Base-by-base conservation (phyloP, 1,284 basidiomycete species). In the Cryptococcus amylolentus region DNA sequence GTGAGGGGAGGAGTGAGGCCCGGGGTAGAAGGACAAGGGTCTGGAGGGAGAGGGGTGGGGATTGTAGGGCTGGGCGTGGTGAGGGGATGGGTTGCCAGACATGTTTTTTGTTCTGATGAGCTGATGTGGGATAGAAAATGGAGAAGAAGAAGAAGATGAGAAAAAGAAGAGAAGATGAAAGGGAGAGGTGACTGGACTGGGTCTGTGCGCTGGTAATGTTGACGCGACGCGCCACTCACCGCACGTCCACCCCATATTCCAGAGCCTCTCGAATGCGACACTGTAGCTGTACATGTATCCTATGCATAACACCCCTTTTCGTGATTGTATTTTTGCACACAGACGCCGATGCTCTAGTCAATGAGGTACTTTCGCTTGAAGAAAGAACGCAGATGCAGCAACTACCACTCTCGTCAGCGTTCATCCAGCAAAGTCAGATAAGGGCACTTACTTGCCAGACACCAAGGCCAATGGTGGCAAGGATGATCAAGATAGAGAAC, bases 301-400 rank as follows among this genome's bases (percentile, higher is more conserved):
- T 26, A 46, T 46, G 45, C 45, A 46, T 46, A 10, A 46, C 27
- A 27, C 26, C 45, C 43, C 27, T 42, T 42, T 42, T n/a, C 7
- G 5, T 42, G 14, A 16, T 42, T 16, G 16, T 38, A 18, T 14
- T 12, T 14, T 27, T 44, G 26, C 42, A 44, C n/a, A 16, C 31
- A 28, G n/a, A 18, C 23, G 12, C 23, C 23, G 23, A 23, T 14
- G 20, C 10, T 28, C 64, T 72, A 95, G 75, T 96, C 94, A 71
- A 98, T 97, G 72, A 98, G 86, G 77, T 96, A 96, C 79, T 98
- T 97, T 71, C 89, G 84, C 81, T 91, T 93, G 85, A 98, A 97
- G 84, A 91, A 97, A 38, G 89, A 84, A 50, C 94, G 84, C 38
- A 98, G 80, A 72, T 98, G 94, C 71, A 96, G 78, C 41, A 98